Base-by-base conservation (phyloP, 176 grass and related monocot species). In the Hsuehochloa calcarea region DNA sequence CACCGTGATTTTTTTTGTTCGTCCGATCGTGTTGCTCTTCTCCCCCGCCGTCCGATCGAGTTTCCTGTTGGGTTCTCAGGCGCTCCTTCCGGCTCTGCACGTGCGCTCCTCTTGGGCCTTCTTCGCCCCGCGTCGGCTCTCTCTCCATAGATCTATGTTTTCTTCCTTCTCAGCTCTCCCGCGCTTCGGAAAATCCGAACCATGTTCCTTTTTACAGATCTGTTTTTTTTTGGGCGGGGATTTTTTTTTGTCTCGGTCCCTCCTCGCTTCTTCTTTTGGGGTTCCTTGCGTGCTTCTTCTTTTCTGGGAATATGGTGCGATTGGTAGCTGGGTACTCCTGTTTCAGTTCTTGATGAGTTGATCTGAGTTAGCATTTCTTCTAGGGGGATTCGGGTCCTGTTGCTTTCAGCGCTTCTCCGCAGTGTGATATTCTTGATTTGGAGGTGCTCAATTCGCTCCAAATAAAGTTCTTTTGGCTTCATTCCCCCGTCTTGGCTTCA, bases 181-280 rank as follows among this genome's bases (percentile, higher is more conserved):
- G n/a, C n/a, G n/a, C n/a, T n/a, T n/a, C n/a, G n/a, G n/a, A n/a
- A n/a, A n/a, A n/a, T n/a, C n/a, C n/a, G n/a, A n/a, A n/a, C n/a
- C n/a, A n/a, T n/a, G n/a, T n/a, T 14, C 27, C 27, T 46, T 75
- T 50, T 73, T 4, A 22, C 78, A 77, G 65, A 82, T 90, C 85
- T 87, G 75, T 70, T 82, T 63, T 87, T 90, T 41, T 16, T 47
- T 46, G 46, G 71, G 5, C n/a, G n/a, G n/a, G n/a, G n/a, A n/a
- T n/a, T n/a, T 6, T 7, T 54, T n/a, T 77, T 56, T 40, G 25
- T 66, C 45, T 55, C 61, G n/a, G n/a, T n/a, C n/a, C n/a, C n/a
- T n/a, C n/a, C n/a, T n/a, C 39, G 63, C 12, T 5, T 52, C 66
- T 23, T 43, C 62, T 31, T 11, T 47, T 81, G 22, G 10, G 8